Evolutionary conservation across 2,329 filamentous ascomycete genomes (phyloP).

Genomic region (Phialemoniopsis sp.): DNA sequence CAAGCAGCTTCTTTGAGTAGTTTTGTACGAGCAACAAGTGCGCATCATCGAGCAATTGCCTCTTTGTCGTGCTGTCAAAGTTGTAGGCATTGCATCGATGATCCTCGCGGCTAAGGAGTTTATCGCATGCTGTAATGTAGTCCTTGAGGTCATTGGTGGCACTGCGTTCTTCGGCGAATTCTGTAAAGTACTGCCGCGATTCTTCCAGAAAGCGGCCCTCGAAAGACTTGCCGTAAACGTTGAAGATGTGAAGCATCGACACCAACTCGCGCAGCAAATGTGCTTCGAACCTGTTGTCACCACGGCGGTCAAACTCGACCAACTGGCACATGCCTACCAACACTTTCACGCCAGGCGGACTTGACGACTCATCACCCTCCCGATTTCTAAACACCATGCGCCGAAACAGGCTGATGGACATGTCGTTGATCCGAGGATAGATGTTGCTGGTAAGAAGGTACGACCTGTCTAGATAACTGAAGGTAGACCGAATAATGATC

Average conservation of each 20-base stretch:
- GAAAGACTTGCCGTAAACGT: slow-evolving; percentile 74
- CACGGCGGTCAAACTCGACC: slow-evolving; percentile 66
- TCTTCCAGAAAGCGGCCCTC: slow-evolving; percentile 69
- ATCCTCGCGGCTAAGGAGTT: slow-evolving; percentile 68
- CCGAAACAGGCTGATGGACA: slow-evolving; percentile 74
- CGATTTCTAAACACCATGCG: slow-evolving; percentile 42
- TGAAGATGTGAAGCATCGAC: slow-evolving; percentile 79
- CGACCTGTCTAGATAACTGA: slow-evolving; percentile 90
- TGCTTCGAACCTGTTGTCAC: slow-evolving; percentile 52
- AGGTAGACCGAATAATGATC: slow-evolving; percentile 78
- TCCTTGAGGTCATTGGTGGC: slow-evolving; percentile 59
- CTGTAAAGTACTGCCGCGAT: slow-evolving; percentile 64
- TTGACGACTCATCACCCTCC: not conserved
- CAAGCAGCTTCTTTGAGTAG: slow-evolving; percentile 62
- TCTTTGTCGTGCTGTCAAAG: slow-evolving; percentile 78
- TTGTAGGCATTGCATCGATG: slow-evolving; percentile 75
- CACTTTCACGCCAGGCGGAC: slow-evolving; percentile 29
- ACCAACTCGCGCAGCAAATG: slow-evolving; percentile 70
- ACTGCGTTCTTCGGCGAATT: slow-evolving; percentile 66
- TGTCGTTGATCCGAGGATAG: slow-evolving; percentile 70
- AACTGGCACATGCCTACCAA: slow-evolving; percentile 68
- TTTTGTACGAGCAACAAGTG: slow-evolving; percentile 68
- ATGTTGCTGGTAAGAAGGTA: slow-evolving; percentile 75
- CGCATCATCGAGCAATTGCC: slow-evolving; percentile 67
- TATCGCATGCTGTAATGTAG: slow-evolving; percentile 69